Evolutionary conservation across 768 basidiomycete species (phyloP), one percentile per base, ranked within the genome.

Genomic region (Leucogyrophana mollusca): DNA sequence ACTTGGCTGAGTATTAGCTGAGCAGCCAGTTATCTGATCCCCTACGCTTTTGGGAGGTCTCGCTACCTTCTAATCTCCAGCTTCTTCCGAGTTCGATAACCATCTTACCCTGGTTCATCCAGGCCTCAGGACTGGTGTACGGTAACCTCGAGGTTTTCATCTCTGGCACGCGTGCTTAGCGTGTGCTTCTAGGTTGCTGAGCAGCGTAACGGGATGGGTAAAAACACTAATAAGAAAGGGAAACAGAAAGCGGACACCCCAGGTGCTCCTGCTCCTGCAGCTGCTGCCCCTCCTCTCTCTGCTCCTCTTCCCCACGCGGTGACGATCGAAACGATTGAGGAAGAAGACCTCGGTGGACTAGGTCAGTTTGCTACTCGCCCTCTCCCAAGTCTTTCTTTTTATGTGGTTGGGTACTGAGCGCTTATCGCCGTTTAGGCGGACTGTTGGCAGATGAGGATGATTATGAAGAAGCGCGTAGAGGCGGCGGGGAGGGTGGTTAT

Each of bases 201-300:
- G 27, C 27, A 24, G 42, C 40, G 45, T 40, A 42, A 41, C 54
- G 43, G 49, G 16, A 65, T 65, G 64, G 66, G 56, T 33, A 65
- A 63, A 56, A 51, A 49, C 21, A 51, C 46, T 44, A 46, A 47
- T 57, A 65, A 67, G 59, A 65, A 65, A 46, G 64, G 64, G 34
- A 65, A 65, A 56, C 64, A 65, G 50, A 65, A 56, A 38, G 66
- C 54, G 27, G 43, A 55, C 32, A 41, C 55, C 24, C 33, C 44
- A 9, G 45, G 30, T 6, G 46, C 9, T 23, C 27, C 47, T 40
- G 45, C 21, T 32, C 45, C 37, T 41, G 44, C 39, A 9, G 33
- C 32, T 25, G 17, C 43, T 5, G 39, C 46, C 24, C 35, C 47
- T 2, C 34, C 17, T 3, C 47, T n/a, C 18, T 46, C 27, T 14